phyloP scores from a whole-genome alignment of 768 basidiomycete species.

The Suillus subalutaceus region DNA sequence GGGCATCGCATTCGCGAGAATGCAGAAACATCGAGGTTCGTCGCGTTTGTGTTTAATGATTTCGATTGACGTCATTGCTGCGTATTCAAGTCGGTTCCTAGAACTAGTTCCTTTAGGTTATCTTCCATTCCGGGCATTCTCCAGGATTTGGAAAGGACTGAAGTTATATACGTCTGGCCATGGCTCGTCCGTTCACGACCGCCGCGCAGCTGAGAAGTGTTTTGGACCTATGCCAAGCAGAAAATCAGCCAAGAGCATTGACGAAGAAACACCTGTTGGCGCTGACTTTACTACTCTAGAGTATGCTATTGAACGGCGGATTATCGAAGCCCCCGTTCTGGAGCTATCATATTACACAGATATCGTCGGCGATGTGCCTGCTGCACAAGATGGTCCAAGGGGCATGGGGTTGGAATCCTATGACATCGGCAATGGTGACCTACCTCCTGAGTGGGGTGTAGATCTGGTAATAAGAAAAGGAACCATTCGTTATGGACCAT shows the following conservation, averaged over 20 bases:
- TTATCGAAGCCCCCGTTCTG: slow-evolving; percentile 75
- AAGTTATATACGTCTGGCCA: slow-evolving; percentile 41
- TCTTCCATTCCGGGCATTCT: slow-evolving; percentile 42
- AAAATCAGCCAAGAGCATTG: slow-evolving; percentile 34
- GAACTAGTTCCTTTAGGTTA: slow-evolving; percentile 34
- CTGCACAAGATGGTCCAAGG: slow-evolving; percentile 29
- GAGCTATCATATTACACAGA: slow-evolving; percentile 90
- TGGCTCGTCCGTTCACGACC: slow-evolving; percentile 11
- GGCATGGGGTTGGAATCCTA: slow-evolving; percentile 46
- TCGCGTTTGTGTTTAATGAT: background rate
- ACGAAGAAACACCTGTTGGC: slow-evolving; percentile 59
- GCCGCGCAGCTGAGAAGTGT: slow-evolving; percentile 7
- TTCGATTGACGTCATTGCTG: background rate
- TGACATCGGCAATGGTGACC: slow-evolving; percentile 85
- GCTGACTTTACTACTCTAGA: slow-evolving; percentile 63
- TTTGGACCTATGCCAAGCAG: slow-evolving; percentile 11
- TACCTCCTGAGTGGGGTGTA: slow-evolving; percentile 92
- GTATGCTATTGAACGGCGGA: slow-evolving; percentile 85
- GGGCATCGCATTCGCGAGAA: slow-evolving; percentile 66
- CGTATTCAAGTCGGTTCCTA: slow-evolving; percentile 22
- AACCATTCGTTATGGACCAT: slow-evolving; percentile 84
- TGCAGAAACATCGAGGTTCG: slow-evolving; percentile 48
- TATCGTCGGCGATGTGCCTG: slow-evolving; percentile 75
- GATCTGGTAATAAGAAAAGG: slow-evolving; percentile 83
- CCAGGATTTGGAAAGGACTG: slow-evolving; percentile 59